Percentiles rank a stretch among this genome's conserved stretches.
Evolutionary conservation across 306 rosid genomes (phyloP).

Genomic region (Acacia acuminata): DNA sequence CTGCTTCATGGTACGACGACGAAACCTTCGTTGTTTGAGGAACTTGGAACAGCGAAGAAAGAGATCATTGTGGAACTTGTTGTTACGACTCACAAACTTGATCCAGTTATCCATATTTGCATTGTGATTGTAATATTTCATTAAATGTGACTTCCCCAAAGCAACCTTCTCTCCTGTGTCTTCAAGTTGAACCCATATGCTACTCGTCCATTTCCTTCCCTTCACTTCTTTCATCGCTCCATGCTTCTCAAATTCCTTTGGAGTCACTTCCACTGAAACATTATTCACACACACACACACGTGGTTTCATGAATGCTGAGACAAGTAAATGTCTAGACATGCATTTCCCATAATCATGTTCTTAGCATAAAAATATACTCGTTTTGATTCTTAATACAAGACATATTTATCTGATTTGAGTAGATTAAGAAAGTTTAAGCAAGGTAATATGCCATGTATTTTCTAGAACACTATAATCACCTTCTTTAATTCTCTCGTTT

Average conservation of each 20-base stretch:
- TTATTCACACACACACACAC: not conserved
- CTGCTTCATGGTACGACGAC: slow-evolving; percentile 2
- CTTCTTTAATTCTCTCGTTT: too few species aligned
- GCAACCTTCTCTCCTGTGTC: slow-evolving; percentile 28
- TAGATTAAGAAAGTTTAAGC: too few species aligned
- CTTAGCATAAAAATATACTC: too few species aligned
- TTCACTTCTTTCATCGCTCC: not conserved
- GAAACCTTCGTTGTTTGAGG: slow-evolving; percentile 47
- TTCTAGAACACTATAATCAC: too few species aligned
- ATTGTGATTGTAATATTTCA: slow-evolving; percentile 44
- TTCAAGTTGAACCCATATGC: slow-evolving; percentile 42
- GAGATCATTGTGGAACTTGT: slow-evolving; percentile 46
- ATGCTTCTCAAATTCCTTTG: slow-evolving; percentile 48
- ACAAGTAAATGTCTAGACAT: not conserved
- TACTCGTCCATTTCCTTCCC: slow-evolving; percentile 41
- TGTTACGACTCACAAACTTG: slow-evolving; percentile 1
- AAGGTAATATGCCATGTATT: too few species aligned
- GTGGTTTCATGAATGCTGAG: not conserved
- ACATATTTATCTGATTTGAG: too few species aligned
- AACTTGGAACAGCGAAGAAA: slow-evolving; percentile 40
- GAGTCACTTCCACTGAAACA: slow-evolving; percentile 38
- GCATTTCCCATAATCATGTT: not conserved
- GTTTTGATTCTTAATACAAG: accelerated
- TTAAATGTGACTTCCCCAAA: slow-evolving; percentile 2
- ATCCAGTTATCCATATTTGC: slow-evolving; percentile 39